Conservation (phyloP, 2,329 filamentous ascomycete species). For the Nemania diffusa region DNA sequence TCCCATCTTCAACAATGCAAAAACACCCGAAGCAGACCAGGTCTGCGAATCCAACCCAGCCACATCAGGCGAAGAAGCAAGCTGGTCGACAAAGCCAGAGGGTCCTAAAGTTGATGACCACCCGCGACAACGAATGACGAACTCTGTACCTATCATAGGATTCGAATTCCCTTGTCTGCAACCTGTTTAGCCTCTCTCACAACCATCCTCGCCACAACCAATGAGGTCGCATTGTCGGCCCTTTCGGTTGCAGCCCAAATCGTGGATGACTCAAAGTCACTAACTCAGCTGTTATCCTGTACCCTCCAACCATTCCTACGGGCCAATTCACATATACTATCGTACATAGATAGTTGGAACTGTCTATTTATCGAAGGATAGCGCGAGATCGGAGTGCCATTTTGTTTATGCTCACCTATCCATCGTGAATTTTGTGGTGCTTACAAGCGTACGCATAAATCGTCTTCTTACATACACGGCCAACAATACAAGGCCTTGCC, state of each 20-base stretch:
- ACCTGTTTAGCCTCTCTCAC: slow-evolving; percentile 39
- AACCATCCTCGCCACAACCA: slow-evolving; percentile 36
- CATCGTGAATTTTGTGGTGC: slow-evolving; percentile 14
- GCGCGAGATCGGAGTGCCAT: slow-evolving; percentile 35
- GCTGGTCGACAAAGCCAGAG: slow-evolving; percentile 13
- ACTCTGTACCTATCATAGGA: slow-evolving; percentile 26
- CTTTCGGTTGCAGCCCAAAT: slow-evolving; percentile 38
- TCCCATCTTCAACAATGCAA: slow-evolving; percentile 15
- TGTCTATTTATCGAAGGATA: slow-evolving; percentile 18
- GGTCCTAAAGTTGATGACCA: slow-evolving; percentile 16
- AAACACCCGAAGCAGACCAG: slow-evolving; percentile 26
- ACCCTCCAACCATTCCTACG: slow-evolving; percentile 19
- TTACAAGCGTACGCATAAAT: slow-evolving; percentile 14
- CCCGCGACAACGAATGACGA: slow-evolving; percentile 26
- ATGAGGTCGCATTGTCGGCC: slow-evolving; percentile 33
- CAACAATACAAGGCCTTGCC: slow-evolving; percentile 11
- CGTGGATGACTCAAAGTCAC: slow-evolving; percentile 45
- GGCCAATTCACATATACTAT: neutral
- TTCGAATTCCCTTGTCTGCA: slow-evolving; percentile 38
- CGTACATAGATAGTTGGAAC: too few species aligned
- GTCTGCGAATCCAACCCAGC: slow-evolving; percentile 31
- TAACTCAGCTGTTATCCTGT: slow-evolving; percentile 32
- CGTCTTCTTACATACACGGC: slow-evolving; percentile 6
- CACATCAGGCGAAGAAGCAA: slow-evolving; percentile 28
- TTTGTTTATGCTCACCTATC: slow-evolving; percentile 7